phyloP scores from a whole-genome alignment of 139 green algal genomes.

The Spirogloea muscicola region DNA sequence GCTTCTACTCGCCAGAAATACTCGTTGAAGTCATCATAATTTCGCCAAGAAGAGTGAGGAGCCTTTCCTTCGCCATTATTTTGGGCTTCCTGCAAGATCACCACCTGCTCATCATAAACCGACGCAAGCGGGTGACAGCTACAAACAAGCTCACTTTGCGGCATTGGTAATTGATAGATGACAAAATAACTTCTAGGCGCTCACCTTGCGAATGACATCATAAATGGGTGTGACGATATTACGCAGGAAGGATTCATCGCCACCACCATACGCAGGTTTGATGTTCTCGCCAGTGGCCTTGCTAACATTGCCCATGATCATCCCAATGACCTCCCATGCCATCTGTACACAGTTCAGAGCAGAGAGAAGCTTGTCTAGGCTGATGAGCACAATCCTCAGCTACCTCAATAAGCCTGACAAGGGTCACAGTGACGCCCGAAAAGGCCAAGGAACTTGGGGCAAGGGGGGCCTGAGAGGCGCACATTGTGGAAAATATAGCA shows the following conservation, averaged over 20 bases:
- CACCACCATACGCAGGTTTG: slow-evolving; percentile 1
- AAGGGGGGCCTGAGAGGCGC: background rate
- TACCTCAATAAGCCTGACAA: background rate
- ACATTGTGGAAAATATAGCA: slow-evolving; percentile 48
- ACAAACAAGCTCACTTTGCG: too few species aligned
- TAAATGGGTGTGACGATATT: slow-evolving; percentile 47
- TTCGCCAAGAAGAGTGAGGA: slow-evolving; percentile 29
- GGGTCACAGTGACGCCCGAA: background rate
- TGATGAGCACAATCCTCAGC: background rate
- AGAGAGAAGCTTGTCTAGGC: background rate
- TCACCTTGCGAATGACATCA: slow-evolving; percentile 37
- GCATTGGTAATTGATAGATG: too few species aligned
- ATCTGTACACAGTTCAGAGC: background rate
- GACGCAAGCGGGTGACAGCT: too few species aligned
- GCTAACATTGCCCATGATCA: background rate
- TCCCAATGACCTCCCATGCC: background rate
- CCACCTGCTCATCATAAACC: too few species aligned
- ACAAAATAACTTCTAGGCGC: too few species aligned
- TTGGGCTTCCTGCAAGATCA: background rate
- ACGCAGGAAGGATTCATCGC: slow-evolving; percentile 38
- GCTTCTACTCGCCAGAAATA: slow-evolving; percentile 47
- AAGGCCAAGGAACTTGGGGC: background rate
- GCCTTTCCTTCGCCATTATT: background rate
- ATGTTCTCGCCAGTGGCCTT: background rate
- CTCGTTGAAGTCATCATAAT: slow-evolving; percentile 51